Percentiles rank a stretch among this genome's conserved stretches.
Conservation (phyloP, 1,284 basidiomycete species). For the Pholiota adiposa region DNA sequence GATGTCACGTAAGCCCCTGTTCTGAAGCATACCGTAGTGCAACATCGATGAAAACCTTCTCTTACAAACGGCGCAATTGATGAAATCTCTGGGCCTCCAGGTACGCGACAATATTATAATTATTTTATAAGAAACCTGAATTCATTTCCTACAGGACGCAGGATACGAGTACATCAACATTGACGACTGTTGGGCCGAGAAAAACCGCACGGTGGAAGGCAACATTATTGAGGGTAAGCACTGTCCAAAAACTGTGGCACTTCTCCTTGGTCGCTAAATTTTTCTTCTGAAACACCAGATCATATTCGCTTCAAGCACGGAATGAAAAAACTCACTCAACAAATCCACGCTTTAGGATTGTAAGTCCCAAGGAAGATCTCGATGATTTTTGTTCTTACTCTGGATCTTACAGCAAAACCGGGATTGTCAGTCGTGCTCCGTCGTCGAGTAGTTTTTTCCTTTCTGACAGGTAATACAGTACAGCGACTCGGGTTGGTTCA, state of each 20-base stretch:
- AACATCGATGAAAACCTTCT: conserved; percentile 54
- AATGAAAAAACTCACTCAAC: conserved; percentile 52
- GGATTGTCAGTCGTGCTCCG: conserved; percentile 31
- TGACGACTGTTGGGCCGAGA: conserved; percentile 62
- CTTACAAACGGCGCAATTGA: conserved; percentile 46
- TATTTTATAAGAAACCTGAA: background rate
- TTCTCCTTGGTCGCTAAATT: background rate
- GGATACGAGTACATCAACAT: conserved; percentile 58
- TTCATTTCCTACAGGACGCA: conserved; percentile 38
- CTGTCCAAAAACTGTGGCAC: background rate
- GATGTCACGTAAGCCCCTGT: background rate
- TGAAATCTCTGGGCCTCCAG: conserved; percentile 52
- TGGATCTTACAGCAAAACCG: conserved; percentile 30
- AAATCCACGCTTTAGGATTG: conserved; percentile 55
- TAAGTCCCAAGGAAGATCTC: conserved; percentile 30
- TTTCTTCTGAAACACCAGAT: conserved; percentile 27
- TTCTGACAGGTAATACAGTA: conserved; percentile 30
- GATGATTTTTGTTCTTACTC: conserved; percentile 32
- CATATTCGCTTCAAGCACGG: conserved; percentile 35
- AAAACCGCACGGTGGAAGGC: conserved; percentile 46
- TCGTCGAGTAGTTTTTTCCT: no score
- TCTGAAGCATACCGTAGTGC: conserved; percentile 40
- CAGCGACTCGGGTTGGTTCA: conserved; percentile 53
- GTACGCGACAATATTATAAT: conserved; percentile 25
- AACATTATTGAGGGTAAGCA: conserved; percentile 41